phyloP scores from a whole-genome alignment of 148 eudicot species.

The Chenopodium suecicum region DNA sequence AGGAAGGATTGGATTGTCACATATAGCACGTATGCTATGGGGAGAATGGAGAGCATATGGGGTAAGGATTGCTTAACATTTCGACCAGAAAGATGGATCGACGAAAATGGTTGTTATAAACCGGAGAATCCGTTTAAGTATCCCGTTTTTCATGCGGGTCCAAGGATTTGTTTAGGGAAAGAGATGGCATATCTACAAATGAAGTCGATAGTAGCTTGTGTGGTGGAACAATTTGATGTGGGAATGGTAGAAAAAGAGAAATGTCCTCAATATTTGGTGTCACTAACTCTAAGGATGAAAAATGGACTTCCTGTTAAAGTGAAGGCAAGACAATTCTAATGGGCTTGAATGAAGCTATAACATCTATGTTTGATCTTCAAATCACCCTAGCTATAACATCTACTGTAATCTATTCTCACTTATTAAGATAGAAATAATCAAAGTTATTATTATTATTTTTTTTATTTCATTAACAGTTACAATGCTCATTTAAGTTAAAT shows the following conservation, averaged over 20 bases:
- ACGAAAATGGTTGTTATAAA: slow-evolving; percentile 43
- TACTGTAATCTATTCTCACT: no score
- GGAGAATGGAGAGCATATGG: slow-evolving; percentile 73
- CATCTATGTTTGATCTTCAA: no score
- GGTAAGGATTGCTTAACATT: slow-evolving; percentile 62
- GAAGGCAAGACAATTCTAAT: slow-evolving; percentile 10
- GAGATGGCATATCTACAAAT: slow-evolving; percentile 42
- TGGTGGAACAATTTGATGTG: slow-evolving; percentile 38
- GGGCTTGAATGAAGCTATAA: not conserved
- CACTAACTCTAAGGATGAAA: slow-evolving; percentile 40
- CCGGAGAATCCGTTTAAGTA: slow-evolving; percentile 49
- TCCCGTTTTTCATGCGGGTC: slow-evolving; percentile 40
- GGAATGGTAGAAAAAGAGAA: slow-evolving; percentile 27
- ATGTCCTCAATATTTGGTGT: slow-evolving; percentile 25
- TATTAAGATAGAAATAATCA: no score
- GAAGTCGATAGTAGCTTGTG: slow-evolving; percentile 37
- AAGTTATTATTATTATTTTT: no score
- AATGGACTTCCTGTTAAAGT: slow-evolving; percentile 36
- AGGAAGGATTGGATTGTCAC: slow-evolving; percentile 45
- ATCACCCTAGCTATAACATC: no score
- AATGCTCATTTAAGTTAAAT: no score
- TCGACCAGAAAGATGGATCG: slow-evolving; percentile 65
- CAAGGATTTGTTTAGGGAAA: slow-evolving; percentile 38
- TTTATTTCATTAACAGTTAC: no score
- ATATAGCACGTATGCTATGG: slow-evolving; percentile 58